phyloP scores from a whole-genome alignment of 805 yeast genomes.

The Candida sphagnicola region DNA sequence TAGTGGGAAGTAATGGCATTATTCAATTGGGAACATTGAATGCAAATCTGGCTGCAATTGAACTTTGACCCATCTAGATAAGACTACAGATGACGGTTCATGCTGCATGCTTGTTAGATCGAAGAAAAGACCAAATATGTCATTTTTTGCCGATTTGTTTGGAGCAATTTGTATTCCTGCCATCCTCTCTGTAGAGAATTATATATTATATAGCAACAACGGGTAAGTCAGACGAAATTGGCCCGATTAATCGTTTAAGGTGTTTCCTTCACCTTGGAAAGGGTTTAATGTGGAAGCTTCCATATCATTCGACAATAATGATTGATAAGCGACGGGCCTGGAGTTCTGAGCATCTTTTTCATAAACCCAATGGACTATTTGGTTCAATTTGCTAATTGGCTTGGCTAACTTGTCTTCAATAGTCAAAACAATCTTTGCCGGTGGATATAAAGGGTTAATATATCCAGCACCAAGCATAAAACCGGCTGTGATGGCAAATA shows the following conservation, averaged over 20 bases:
- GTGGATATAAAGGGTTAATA: slow-evolving; percentile 59
- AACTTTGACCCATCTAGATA: too few relatives aligned
- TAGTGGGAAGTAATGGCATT: neutral
- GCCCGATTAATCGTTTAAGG: neutral
- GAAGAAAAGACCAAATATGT: too few relatives aligned
- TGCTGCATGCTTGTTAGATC: too few relatives aligned
- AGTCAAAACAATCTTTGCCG: slow-evolving; percentile 57
- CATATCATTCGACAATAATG: neutral
- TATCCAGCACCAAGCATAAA: slow-evolving; percentile 56
- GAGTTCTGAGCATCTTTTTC: slow-evolving; percentile 56
- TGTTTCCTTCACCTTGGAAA: neutral
- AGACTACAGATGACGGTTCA: too few relatives aligned
- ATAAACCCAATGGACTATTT: slow-evolving; percentile 49
- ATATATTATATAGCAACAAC: neutral
- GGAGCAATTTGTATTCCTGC: too few relatives aligned
- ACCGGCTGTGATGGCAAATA: slow-evolving; percentile 65
- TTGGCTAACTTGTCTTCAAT: slow-evolving; percentile 55
- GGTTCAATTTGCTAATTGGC: slow-evolving; percentile 52
- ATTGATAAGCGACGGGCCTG: slow-evolving; percentile 18
- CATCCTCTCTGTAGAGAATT: too few relatives aligned
- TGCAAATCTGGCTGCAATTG: too few relatives aligned
- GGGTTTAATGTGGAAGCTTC: neutral
- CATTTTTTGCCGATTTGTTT: too few relatives aligned
- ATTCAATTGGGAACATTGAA: too few relatives aligned
- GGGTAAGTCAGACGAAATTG: neutral